Base-by-base conservation (phyloP, 2,329 filamentous ascomycete genomes). In the Rutstroemia sp. region DNA sequence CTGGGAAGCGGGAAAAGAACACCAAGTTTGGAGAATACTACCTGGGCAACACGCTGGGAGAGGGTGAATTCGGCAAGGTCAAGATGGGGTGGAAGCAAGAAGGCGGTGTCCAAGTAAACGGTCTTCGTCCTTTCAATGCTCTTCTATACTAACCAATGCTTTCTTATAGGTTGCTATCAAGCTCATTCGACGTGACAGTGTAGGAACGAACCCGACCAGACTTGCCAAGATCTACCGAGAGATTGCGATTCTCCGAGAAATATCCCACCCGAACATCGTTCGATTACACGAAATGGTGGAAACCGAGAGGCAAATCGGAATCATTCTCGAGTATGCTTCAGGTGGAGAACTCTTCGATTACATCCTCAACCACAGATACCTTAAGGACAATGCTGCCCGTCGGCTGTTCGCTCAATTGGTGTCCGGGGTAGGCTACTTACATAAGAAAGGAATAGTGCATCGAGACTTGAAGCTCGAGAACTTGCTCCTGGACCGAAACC, bases 51-150 rank as follows among this genome's bases (percentile, higher is more conserved):
- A 97, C 92, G 2, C 86, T 99, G 50, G 94, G 94, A 50, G 94
- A 99, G 75, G 94, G 94, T 60, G 94, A 99, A 73, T 99, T 99
- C 70, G 94, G 94, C 63, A 99, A 99, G 71, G 94, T 99, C 66
- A 97, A 96, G 73, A 84, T 97, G 68, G 94, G 94, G 25, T 99
- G 94, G 94, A 97, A 96, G 73, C 88, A 90, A 70, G 92, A 95
- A 72, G 92, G 91, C 58, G 92, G 86, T 62, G 88, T 95, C 50
- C 87, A 92, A 76, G 84, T 86, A 74, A 64, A 72, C 60, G 55
- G 7, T 8, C 34, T 44, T 16, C 21, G 38, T 38, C 25, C 6
- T 40, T 42, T 12, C 14, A 7, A 16, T 30, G 9, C 14, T 4
- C 21, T 27, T 7, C 46, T 21, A 25, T 17, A 48, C 27, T 42